Percentiles rank a stretch among this genome's conserved stretches.
Evolutionary conservation across 2,329 filamentous ascomycete species (phyloP).

Genomic region (Arthrobotrys musiformis): DNA sequence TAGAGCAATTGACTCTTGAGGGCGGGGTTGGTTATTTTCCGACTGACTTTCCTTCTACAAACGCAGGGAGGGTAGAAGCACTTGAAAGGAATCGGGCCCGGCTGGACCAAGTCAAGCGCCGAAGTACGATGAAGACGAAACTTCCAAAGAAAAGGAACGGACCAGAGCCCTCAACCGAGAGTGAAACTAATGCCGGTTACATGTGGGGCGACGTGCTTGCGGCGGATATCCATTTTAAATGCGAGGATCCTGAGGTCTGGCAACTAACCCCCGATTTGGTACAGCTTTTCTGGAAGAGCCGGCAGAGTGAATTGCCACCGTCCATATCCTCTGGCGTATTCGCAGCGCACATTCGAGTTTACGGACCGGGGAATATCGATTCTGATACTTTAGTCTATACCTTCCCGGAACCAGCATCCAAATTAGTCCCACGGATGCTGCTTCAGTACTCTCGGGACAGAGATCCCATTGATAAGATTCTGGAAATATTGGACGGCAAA

Average conservation of each 20-base stretch:
- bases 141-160: background rate
- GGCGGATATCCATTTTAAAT: background rate
- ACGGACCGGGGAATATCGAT: slow-evolving; percentile 26
- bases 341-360: slow-evolving; percentile 14
- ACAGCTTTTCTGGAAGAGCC: background rate
- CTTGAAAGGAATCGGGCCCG: slow-evolving; percentile 63
- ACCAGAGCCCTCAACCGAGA: background rate
- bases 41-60: slow-evolving; percentile 81
- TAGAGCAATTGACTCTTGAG: slow-evolving; percentile 84
- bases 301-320: background rate
- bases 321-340: slow-evolving; percentile 20
- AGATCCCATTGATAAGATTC: background rate
- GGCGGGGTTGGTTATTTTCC: slow-evolving; percentile 83
- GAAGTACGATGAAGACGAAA: slow-evolving; percentile 35
- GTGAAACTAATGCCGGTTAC: slow-evolving; percentile 12
- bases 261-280: slow-evolving; percentile 21
- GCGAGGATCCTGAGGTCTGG: background rate
- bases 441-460: slow-evolving; percentile 4
- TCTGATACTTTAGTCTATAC: slow-evolving; percentile 1
- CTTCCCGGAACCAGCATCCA: background rate
- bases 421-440: background rate
- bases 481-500: slow-evolving; percentile 3
- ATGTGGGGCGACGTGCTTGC: slow-evolving; percentile 33
- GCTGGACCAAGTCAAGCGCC: background rate
- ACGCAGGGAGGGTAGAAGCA: slow-evolving; percentile 83